These are phyloP conservation scores for Mycena haematopus DNA, from an alignment of 768 basidiomycete species.

Conservation along the genomic window DNA sequence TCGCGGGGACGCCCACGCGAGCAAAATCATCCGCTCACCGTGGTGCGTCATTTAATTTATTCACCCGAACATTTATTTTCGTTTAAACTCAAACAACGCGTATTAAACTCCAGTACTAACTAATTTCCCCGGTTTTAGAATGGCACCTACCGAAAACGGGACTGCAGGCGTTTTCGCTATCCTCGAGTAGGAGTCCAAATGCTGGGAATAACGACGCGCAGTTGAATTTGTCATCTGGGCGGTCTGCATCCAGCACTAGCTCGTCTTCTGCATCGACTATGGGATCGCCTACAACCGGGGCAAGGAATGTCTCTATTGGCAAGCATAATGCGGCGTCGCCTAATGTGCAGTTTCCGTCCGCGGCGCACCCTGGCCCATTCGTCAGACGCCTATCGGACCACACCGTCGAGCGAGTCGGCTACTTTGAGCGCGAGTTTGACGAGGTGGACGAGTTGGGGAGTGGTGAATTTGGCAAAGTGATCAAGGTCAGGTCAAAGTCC, in stretches of 20 bases:
- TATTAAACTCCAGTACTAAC: constrained; percentile 15
- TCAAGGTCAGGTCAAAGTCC: constrained; percentile 78
- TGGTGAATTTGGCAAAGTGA: constrained; percentile 93
- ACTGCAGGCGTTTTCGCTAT: constrained; percentile 39
- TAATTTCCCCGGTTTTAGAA: constrained; percentile 42
- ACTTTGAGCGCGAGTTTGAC: constrained; percentile 82
- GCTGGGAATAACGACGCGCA: constrained; percentile 35
- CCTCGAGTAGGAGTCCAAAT: constrained; percentile 49
- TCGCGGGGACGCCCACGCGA: constrained; percentile 69
- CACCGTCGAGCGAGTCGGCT: constrained; percentile 60
- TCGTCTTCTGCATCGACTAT: constrained; percentile 65
- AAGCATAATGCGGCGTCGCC: neutral
- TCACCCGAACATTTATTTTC: neutral
- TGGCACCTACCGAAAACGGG: constrained; percentile 59
- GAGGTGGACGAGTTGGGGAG: constrained; percentile 84
- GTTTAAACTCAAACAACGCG: neutral
- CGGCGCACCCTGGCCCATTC: constrained; percentile 28
- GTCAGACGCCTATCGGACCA: constrained; percentile 45
- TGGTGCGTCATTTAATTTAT: constrained; percentile 42
- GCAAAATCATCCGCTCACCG: constrained; percentile 44
- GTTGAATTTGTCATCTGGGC: constrained; percentile 40
- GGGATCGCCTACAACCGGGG: constrained; percentile 51
- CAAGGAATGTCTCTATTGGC: constrained; percentile 32
- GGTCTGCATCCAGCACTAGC: constrained; percentile 50
- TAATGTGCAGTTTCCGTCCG: neutral